Evolutionary conservation across 1,139 yeast genomes (phyloP).

Genomic region (Geotrichum carabidarum): DNA sequence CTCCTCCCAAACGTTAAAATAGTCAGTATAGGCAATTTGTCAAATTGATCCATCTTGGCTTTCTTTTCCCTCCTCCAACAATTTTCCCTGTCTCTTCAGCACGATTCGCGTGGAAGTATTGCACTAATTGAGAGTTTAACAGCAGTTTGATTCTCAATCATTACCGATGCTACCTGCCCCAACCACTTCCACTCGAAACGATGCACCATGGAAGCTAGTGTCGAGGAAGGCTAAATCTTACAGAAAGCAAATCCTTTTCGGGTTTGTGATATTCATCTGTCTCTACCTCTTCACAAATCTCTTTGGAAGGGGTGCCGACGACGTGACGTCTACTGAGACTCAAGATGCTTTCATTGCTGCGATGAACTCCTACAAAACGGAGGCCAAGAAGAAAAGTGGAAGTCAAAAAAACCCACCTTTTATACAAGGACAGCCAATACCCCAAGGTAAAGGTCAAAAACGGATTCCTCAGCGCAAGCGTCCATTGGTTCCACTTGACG

Average conservation of each 20-base stretch:
- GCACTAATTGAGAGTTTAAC: too few relatives aligned
- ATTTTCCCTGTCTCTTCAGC: neutral
- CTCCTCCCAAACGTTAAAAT: too few relatives aligned
- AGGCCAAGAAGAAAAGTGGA: too few relatives aligned
- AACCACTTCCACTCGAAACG: constrained; percentile 13
- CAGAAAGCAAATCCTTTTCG: constrained; percentile 9
- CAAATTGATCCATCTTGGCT: neutral
- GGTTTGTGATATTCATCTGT: neutral
- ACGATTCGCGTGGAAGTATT: too few relatives aligned
- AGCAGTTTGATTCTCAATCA: too few relatives aligned
- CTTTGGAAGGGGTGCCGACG: constrained; percentile 4
- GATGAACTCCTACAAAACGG: too few relatives aligned
- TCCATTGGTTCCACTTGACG: constrained; percentile 7
- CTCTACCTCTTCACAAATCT: constrained; percentile 13
- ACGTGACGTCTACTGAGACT: neutral
- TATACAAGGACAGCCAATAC: neutral
- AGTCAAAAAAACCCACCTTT: neutral
- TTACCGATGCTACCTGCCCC: constrained; percentile 14
- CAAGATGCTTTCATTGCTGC: neutral
- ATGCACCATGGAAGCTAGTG: constrained; percentile 4
- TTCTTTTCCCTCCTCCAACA: neutral
- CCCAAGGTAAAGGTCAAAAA: neutral
- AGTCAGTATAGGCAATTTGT: too few relatives aligned
- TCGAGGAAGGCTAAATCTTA: constrained; percentile 3
- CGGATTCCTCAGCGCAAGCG: constrained; percentile 1